Conservation (phyloP, 805 yeast genomes). For the Metschnikowia lachancei region DNA sequence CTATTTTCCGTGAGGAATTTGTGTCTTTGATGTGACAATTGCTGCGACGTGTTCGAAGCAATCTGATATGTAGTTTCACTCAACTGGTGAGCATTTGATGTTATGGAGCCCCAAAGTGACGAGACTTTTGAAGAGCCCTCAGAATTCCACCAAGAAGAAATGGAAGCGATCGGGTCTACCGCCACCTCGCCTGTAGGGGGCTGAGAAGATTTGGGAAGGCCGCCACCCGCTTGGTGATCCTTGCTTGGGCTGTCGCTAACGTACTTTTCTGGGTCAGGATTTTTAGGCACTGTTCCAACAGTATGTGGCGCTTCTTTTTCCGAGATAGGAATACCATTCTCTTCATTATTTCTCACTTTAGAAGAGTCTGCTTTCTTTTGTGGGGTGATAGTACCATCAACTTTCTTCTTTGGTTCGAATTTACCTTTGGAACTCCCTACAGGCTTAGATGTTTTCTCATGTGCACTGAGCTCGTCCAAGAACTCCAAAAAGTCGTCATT, state of each 20-base stretch:
- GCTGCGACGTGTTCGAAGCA: slow-evolving; percentile 46
- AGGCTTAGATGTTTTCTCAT: slow-evolving; percentile 38
- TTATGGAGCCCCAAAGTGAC: slow-evolving; percentile 67
- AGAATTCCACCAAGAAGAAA: slow-evolving; percentile 72
- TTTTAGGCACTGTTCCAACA: not conserved
- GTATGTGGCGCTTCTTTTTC: not conserved
- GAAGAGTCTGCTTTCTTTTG: not conserved
- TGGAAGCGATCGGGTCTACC: slow-evolving; percentile 61
- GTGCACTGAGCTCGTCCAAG: slow-evolving; percentile 68
- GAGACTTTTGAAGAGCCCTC: slow-evolving; percentile 66
- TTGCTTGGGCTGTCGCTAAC: not conserved
- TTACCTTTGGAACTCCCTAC: slow-evolving; percentile 22
- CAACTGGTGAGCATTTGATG: slow-evolving; percentile 46
- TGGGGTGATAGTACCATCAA: not conserved
- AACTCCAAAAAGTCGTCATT: slow-evolving; percentile 56
- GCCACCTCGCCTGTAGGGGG: not conserved
- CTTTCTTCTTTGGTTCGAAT: slow-evolving; percentile 34
- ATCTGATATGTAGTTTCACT: slow-evolving; percentile 52
- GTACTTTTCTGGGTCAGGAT: not conserved
- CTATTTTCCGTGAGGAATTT: slow-evolving; percentile 29
- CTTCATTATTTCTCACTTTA: not conserved
- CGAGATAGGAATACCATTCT: not conserved
- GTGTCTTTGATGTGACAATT: slow-evolving; percentile 39
- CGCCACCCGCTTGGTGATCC: not conserved
- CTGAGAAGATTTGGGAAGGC: not conserved